phyloP scores from a whole-genome alignment of 2,329 filamentous ascomycete genomes.

The Endothia cerciana region DNA sequence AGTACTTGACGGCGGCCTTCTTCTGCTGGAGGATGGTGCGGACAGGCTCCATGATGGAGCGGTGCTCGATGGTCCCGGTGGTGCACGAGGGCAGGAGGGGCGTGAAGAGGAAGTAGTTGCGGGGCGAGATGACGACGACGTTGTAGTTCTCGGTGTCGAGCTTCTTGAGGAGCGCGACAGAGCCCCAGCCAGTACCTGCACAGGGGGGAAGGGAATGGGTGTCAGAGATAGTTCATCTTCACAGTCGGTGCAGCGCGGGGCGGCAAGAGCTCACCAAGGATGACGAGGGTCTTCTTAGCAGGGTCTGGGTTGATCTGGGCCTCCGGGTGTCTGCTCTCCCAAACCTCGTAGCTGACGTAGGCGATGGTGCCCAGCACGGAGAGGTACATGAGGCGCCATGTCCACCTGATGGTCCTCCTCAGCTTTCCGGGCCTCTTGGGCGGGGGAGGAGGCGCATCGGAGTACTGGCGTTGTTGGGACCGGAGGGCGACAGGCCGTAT shows the following conservation, averaged over 20 bases:
- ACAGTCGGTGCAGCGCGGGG: background rate
- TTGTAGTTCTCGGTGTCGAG: conserved; percentile 99
- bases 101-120: conserved; percentile 99
- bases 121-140: conserved; percentile 93
- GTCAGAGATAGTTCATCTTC: conserved; percentile 7
- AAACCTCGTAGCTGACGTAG: conserved; percentile 81
- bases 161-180: conserved; percentile 95
- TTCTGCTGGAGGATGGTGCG: conserved; percentile 95
- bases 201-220: conserved; percentile 32
- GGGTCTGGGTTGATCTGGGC: conserved; percentile 82
- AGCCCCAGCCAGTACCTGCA: conserved; percentile 90
- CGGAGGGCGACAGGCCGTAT: conserved; percentile 34
- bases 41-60: conserved; percentile 99
- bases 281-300: conserved; percentile 93
- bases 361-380: conserved; percentile 70
- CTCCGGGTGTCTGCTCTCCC: conserved; percentile 77
- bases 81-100: conserved; percentile 96
- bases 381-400: conserved; percentile 83
- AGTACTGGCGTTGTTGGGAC: conserved; percentile 36
- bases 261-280: conserved; percentile 70
- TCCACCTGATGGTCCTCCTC: conserved; percentile 71
- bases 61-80: conserved; percentile 95
- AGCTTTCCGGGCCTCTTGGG: conserved; percentile 63
- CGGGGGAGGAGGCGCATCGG: conserved; percentile 42
- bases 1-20: conserved; percentile 91